Evolutionary conservation across 345 rosid species (phyloP).

Genomic region (Firmiana major): DNA sequence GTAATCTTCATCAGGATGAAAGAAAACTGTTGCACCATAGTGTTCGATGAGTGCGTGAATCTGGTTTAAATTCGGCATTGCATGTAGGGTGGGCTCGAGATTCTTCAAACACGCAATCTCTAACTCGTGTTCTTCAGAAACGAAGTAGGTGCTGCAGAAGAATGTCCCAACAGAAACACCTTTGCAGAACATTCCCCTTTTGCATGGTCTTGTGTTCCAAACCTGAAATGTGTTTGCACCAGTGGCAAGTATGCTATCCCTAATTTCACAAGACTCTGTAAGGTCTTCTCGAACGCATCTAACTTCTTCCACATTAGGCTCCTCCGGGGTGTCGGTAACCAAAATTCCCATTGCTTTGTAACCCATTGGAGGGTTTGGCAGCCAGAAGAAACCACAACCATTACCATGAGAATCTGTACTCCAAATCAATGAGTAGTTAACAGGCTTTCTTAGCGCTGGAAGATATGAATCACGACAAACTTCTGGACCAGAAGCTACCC

Average conservation of each 20-base stretch:
- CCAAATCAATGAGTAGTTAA: slow-evolving; percentile 56
- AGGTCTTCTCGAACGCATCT: slow-evolving; percentile 83
- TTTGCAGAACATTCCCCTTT: slow-evolving; percentile 60
- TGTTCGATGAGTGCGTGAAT: slow-evolving; percentile 61
- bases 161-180: slow-evolving; percentile 88
- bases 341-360: slow-evolving; percentile 80
- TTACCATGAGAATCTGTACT: slow-evolving; percentile 33
- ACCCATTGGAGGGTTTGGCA: slow-evolving; percentile 74
- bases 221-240: slow-evolving; percentile 46
- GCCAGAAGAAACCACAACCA: slow-evolving; percentile 68
- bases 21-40: slow-evolving; percentile 81
- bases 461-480: slow-evolving; percentile 14
- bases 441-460: slow-evolving; percentile 58
- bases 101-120: slow-evolving; percentile 79
- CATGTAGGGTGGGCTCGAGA: slow-evolving; percentile 43
- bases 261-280: slow-evolving; percentile 66
- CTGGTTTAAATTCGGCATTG: slow-evolving; percentile 86
- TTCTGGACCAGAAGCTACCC: slow-evolving; percentile 15
- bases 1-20: slow-evolving; percentile 81
- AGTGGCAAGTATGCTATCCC: slow-evolving; percentile 39
- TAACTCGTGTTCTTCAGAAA: slow-evolving; percentile 31
- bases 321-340: slow-evolving; percentile 42
- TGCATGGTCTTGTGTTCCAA: slow-evolving; percentile 63
- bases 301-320: slow-evolving; percentile 61
- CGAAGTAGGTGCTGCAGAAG: slow-evolving; percentile 50